Percentiles rank a stretch among this genome's conserved stretches.
Evolutionary conservation across 345 rosid genomes (phyloP).

Genomic region (Hypericum perforatum): DNA sequence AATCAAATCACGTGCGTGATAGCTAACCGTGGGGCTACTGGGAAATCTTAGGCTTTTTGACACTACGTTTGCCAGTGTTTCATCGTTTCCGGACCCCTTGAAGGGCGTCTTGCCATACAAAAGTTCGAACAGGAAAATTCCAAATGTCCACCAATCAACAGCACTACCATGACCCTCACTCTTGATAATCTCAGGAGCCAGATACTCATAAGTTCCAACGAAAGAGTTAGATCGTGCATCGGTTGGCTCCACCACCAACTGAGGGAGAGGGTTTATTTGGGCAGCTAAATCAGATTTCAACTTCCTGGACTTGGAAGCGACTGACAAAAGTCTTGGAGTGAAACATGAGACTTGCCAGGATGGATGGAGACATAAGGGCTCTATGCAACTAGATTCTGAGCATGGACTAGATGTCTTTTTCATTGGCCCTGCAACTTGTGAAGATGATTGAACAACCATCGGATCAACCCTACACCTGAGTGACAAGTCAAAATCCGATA

Average conservation of each 20-base stretch:
- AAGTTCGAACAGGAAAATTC: conserved; percentile 61
- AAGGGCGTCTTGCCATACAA: conserved; percentile 62
- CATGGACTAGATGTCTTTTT: conserved; percentile 56
- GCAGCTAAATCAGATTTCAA: conserved; percentile 46
- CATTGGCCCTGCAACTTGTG: conserved; percentile 28
- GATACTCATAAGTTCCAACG: conserved; percentile 72
- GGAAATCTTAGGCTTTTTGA: conserved; percentile 58
- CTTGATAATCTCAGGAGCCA: conserved; percentile 75
- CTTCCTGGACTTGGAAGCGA: conserved; percentile 47
- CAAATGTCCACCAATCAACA: conserved; percentile 86
- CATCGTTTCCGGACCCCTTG: conserved; percentile 62
- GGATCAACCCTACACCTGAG: conserved; percentile 52
- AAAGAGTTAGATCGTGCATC: conserved; percentile 70
- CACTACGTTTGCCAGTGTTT: conserved; percentile 55
- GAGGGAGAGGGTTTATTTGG: conserved; percentile 55
- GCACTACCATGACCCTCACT: conserved; percentile 76
- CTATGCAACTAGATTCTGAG: conserved; percentile 62
- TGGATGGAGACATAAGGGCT: conserved; percentile 70
- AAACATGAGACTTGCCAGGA: conserved; percentile 74
- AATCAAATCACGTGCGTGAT: conserved; percentile 60
- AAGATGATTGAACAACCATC: conserved; percentile 33
- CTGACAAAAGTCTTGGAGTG: conserved; percentile 60
- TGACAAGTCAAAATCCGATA: conserved; percentile 71
- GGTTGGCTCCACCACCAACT: conserved; percentile 74
- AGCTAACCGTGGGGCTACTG: conserved; percentile 40